phyloP scores from a whole-genome alignment of 192 early-diverging fungal genomes.

The Rhizophagus prolifer region DNA sequence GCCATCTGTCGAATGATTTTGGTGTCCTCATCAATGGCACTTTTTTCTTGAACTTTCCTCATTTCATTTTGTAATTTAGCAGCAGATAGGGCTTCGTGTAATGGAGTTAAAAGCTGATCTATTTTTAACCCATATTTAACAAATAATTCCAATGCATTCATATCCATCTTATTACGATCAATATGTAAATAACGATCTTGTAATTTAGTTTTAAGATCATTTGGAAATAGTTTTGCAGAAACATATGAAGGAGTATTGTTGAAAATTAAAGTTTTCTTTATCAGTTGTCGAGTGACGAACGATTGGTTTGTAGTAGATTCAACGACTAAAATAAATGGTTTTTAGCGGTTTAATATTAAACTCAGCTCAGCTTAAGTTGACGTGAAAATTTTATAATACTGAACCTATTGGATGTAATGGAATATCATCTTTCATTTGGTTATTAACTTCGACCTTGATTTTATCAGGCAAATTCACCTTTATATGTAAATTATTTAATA shows the following conservation, averaged over 20 bases:
- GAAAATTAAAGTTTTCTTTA: background rate
- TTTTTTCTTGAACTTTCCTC: background rate
- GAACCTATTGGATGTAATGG: background rate
- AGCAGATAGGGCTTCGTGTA: no score
- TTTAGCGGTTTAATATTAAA: no score
- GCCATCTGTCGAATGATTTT: background rate
- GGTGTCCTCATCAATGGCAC: background rate
- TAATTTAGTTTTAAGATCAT: background rate
- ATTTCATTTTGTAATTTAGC: background rate
- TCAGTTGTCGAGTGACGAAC: background rate
- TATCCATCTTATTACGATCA: background rate
- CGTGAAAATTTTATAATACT: background rate
- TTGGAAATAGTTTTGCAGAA: no score
- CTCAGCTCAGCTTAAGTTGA: no score
- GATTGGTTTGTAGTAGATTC: slow-evolving; percentile 14
- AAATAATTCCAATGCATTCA: background rate
- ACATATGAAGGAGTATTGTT: background rate
- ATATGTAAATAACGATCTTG: background rate
- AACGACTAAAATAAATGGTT: background rate
- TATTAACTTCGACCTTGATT: background rate
- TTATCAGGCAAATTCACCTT: background rate
- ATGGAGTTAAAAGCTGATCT: no score
- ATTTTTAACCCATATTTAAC: no score
- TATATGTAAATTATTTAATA: background rate
- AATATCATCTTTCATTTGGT: background rate